These are phyloP conservation scores for Elongisporangium senticosum DNA, from an alignment of 352 stramenopile species.

Conservation along the genomic window DNA sequence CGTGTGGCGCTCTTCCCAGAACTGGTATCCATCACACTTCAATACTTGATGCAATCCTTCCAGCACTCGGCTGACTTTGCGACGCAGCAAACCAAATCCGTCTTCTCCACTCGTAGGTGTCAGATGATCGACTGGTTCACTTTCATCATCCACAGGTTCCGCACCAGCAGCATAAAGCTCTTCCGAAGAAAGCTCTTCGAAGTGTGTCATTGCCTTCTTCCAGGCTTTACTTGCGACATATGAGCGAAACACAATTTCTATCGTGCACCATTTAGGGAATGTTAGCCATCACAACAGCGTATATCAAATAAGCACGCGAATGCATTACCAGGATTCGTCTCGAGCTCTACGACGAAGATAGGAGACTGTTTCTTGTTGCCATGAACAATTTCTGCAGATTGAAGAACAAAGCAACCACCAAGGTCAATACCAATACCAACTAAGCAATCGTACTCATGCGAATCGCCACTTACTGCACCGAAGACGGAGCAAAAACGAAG, in stretches of 20 bases:
- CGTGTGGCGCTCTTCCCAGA: constrained; percentile 79
- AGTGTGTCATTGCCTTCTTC: constrained; percentile 75
- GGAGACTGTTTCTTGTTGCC: constrained; percentile 75
- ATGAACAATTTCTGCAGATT: constrained; percentile 52
- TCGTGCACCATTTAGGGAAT: constrained; percentile 5
- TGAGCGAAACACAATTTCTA: constrained; percentile 72
- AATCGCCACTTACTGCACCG: constrained; percentile 43
- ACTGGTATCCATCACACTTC: constrained; percentile 67
- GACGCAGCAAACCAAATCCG: constrained; percentile 73
- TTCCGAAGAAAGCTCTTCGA: constrained; percentile 48
- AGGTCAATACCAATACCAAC: constrained; percentile 3
- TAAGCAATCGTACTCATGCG: background rate
- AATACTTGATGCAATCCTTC: constrained; percentile 67
- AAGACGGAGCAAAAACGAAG: constrained; percentile 27
- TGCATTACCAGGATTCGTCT: constrained; percentile 39
- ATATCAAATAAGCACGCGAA: background rate
- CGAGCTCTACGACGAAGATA: constrained; percentile 70
- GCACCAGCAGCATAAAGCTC: constrained; percentile 31
- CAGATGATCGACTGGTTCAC: constrained; percentile 29
- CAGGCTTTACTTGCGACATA: constrained; percentile 76
- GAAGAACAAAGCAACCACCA: constrained; percentile 3
- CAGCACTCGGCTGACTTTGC: constrained; percentile 63
- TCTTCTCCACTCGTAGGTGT: constrained; percentile 56
- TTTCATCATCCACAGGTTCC: constrained; percentile 14
- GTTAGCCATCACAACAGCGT: background rate